Base-by-base conservation (phyloP, 2,329 filamentous ascomycete species). In the Claviceps sp. region DNA sequence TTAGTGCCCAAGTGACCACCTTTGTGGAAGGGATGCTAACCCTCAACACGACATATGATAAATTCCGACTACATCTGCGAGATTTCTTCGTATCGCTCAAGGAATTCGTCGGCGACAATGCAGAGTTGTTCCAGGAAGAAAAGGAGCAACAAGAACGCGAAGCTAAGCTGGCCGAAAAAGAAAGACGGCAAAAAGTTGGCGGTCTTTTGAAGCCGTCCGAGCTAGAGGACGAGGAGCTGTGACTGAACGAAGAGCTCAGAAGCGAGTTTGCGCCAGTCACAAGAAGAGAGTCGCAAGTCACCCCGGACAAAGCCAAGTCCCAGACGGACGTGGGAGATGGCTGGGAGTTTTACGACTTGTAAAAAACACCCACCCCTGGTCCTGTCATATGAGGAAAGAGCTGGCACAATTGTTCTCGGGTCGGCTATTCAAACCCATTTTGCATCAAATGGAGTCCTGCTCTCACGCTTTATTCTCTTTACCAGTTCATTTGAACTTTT, bases 11-110 rank as follows among this genome's bases (percentile, higher is more conserved):
- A 80, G 93, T 97, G 61, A 81, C 85, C 58, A 79, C 80, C 52
- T 98, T 98, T 68, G 90, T 97, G 50, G 83, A 94, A 61, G 88
- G 88, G 11, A 73, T 98, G 11, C 95, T 98, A 68, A 80, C 84
- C 6, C 79, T 87, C 59, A 97, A 95, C 67, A 87, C 85, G 52
- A 87, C 95, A 63, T 83, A 94, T 58, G 87, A 88, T 65, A 89
- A 89, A 67, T 98, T 98, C 83, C 95, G 95, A 67, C 81, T 95
- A 52, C 89, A 94, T 62, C 75, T 98, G 50, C 89, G 93, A 58
- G 93, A 98, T 70, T 98, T 98, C 80, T 73, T 98, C 59, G 95
- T 98, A 62, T 94, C 90, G 22, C 76, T 98, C 60, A 95, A 96
- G 72, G 94, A 98, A 70, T 98, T 97, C 57, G 84, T 89, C 1